Base-by-base conservation (phyloP, 1,139 yeast species). In the Kluyveromyces marxianus region DNA sequence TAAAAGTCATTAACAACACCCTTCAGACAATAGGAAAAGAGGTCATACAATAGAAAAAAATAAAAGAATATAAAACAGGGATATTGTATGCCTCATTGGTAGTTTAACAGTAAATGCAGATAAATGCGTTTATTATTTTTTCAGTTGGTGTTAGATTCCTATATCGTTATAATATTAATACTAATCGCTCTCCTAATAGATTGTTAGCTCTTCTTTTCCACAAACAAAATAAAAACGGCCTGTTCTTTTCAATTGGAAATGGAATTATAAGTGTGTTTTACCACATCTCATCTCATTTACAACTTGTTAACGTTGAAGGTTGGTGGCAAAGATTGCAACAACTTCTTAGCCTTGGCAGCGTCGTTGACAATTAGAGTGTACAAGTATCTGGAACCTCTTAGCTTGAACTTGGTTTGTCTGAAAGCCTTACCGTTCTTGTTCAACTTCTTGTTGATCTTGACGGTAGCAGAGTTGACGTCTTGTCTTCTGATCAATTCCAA, bases 351-450 rank as follows among this genome's bases (percentile, higher is more conserved):
- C 83, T 89, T 90, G 72, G 89, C 86, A 69, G 90, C 87, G 74
- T 94, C 98, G 77, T 86, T 82, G 68, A 92, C 92, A 65, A 86
- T 86, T 74, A 92, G 81, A 67, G 98, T 92, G 88, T 92, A 92
- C 69, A 88, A 83, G 81, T 86, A 75, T 74, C 79, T 87, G 61
- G 96, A 69, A 73, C 97, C 96, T 81, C 98, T 88, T 69, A 92
- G 89, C 88, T 94, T 92, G 92, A 92, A 92, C 79, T 92, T 92
- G 79, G 97, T 89, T 76, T 85, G 90, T 76, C 84, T 83, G 81
- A 80, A 77, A 65, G 77, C 76, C 79, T 83, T 83, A 73, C 95
- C 95, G 77, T 81, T 81, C 62, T 84, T 78, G 76, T 81, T 82
- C 68, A 81, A 64, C 79, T 88, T 88, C 77, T 82, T 76, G 90